A percentile compares a stretch with the other conserved stretches of the same genome.
phyloP scores from a whole-genome alignment of 305 asterid genomes.

The Plantago rigida region DNA sequence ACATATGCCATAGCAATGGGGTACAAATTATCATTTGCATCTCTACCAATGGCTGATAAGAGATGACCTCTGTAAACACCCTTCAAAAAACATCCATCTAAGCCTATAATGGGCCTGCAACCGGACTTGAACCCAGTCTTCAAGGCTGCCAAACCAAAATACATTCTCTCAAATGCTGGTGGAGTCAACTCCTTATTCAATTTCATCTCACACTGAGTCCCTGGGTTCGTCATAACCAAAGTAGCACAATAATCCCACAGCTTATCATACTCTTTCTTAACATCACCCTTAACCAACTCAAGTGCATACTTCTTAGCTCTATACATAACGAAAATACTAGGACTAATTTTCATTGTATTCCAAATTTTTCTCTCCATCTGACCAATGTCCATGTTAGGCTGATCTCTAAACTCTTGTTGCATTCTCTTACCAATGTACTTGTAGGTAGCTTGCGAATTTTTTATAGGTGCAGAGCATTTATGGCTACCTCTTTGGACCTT shows the following conservation, averaged over 20 bases:
- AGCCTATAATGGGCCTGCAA: background rate
- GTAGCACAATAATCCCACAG: background rate
- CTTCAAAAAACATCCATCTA: constrained; percentile 15
- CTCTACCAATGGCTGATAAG: background rate
- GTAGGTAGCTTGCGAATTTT: background rate
- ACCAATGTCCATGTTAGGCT: background rate
- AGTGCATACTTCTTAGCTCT: background rate
- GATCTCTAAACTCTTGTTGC: background rate
- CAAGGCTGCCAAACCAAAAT: background rate
- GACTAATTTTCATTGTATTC: background rate
- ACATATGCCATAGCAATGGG: constrained; percentile 3
- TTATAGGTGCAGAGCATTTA: no score
- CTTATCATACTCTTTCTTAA: background rate
- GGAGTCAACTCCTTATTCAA: background rate
- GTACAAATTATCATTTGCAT: background rate
- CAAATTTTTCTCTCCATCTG: background rate
- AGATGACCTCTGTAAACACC: background rate
- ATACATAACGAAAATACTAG: background rate
- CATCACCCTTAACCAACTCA: background rate
- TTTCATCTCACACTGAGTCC: background rate
- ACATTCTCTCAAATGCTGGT: constrained; percentile 1
- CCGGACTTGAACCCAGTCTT: background rate
- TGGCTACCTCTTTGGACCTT: background rate
- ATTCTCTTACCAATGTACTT: constrained; percentile 1
- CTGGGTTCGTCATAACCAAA: background rate